phyloP scores from a whole-genome alignment of 1,139 yeast genomes.

The Taiozyma sp. region DNA sequence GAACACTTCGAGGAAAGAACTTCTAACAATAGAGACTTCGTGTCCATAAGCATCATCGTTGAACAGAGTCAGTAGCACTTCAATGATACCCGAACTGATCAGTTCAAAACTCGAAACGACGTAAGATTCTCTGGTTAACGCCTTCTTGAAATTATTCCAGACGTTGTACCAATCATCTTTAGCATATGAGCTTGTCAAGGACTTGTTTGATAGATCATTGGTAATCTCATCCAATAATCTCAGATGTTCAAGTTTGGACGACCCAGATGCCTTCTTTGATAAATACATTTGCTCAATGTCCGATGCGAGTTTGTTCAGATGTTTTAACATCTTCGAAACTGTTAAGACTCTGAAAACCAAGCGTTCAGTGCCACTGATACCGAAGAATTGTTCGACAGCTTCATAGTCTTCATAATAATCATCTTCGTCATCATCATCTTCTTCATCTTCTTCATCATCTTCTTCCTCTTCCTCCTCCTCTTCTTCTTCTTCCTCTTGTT shows the following conservation, averaged over 20 bases:
- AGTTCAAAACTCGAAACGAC: slow-evolving; percentile 72
- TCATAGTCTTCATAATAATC: slow-evolving; percentile 23
- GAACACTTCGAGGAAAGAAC: slow-evolving; percentile 47
- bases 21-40: slow-evolving; percentile 32
- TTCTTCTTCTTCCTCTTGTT: slow-evolving; percentile 3
- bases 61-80: slow-evolving; percentile 41
- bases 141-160: slow-evolving; percentile 42
- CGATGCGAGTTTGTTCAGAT: slow-evolving; percentile 11
- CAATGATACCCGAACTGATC: slow-evolving; percentile 62
- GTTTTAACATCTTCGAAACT: slow-evolving; percentile 2
- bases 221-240: slow-evolving; percentile 27
- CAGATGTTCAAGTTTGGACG: slow-evolving; percentile 24
- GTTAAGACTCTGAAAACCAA: slow-evolving; percentile 6
- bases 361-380: neutral
- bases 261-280: slow-evolving; percentile 14
- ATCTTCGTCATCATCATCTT: slow-evolving; percentile 28
- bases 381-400: slow-evolving; percentile 17
- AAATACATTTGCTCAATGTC: slow-evolving; percentile 19
- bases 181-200: slow-evolving; percentile 13
- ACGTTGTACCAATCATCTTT: slow-evolving; percentile 39
- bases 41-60: slow-evolving; percentile 23
- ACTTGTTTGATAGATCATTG: slow-evolving; percentile 16
- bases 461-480: slow-evolving; percentile 14
- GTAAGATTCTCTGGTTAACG: slow-evolving; percentile 29
- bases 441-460: slow-evolving; percentile 25